phyloP scores from a whole-genome alignment of 2,329 filamentous ascomycete species.

The Trichoderma sp. region DNA sequence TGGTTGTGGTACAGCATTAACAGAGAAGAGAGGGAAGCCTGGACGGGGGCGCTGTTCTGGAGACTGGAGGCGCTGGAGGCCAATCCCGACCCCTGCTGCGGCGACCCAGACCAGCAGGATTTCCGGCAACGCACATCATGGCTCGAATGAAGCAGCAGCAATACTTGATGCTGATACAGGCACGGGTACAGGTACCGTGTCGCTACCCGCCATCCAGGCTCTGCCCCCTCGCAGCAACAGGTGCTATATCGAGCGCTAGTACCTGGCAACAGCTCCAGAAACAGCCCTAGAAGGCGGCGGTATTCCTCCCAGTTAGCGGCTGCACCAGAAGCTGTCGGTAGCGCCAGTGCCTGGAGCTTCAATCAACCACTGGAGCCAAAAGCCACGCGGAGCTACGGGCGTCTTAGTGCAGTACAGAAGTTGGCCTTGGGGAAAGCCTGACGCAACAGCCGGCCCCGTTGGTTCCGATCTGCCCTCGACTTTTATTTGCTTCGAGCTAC shows the following conservation, averaged over 20 bases:
- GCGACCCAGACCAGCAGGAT: background rate
- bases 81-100: slow-evolving; percentile 14
- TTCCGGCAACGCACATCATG: background rate
- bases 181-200: background rate
- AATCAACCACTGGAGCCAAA: background rate
- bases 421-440: slow-evolving; percentile 19
- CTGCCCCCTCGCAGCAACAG: background rate
- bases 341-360: background rate
- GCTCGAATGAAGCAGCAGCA: too few species aligned
- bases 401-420: background rate
- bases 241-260: background rate
- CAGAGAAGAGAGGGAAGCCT: background rate
- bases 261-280: background rate
- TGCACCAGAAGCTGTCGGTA: background rate
- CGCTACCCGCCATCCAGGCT: background rate
- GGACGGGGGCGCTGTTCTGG: too few species aligned
- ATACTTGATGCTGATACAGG: too few species aligned
- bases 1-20: background rate
- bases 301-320: background rate
- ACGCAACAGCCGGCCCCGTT: slow-evolving; percentile 1
- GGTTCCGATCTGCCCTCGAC: background rate
- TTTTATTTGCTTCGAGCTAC: background rate
- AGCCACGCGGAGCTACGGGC: background rate
- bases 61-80: background rate
- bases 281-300: background rate